phyloP scores from a whole-genome alignment of 306 rosid genomes.

The Nissolia schottii region DNA sequence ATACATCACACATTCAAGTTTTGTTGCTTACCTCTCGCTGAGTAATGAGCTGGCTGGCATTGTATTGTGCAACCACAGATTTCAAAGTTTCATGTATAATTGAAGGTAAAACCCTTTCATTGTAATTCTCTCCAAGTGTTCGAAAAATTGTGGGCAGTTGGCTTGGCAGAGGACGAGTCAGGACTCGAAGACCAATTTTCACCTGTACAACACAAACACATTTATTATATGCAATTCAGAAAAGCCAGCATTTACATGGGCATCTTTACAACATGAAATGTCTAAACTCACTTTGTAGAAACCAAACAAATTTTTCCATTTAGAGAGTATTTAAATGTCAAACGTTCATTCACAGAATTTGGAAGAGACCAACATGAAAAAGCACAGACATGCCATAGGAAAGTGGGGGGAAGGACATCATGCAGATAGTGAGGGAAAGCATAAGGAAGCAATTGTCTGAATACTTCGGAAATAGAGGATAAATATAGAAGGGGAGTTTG shows the following conservation, averaged over 20 bases:
- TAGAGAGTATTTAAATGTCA: too few relatives aligned
- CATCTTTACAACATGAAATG: slow-evolving; percentile 19
- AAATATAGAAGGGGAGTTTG: background rate
- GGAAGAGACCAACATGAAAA: too few relatives aligned
- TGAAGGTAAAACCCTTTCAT: slow-evolving; percentile 73
- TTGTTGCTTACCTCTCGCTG: slow-evolving; percentile 74
- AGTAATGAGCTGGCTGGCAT: slow-evolving; percentile 90
- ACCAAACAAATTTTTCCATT: background rate
- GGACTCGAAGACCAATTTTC: slow-evolving; percentile 85
- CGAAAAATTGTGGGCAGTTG: slow-evolving; percentile 70
- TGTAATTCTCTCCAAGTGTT: slow-evolving; percentile 66
- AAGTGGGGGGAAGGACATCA: background rate
- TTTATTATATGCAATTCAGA: background rate
- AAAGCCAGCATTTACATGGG: background rate
- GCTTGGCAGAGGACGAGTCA: slow-evolving; percentile 62
- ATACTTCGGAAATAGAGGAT: background rate
- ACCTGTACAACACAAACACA: slow-evolving; percentile 54
- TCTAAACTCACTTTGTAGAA: slow-evolving; percentile 31
- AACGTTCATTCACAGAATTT: background rate
- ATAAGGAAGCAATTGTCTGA: background rate
- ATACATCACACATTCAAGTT: background rate
- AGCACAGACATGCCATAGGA: background rate
- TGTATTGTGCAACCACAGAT: slow-evolving; percentile 87
- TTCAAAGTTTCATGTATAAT: slow-evolving; percentile 85
- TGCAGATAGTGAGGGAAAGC: background rate